These are phyloP conservation scores for Lolium perenne DNA, from an alignment of 176 grass and related monocot species.

Conservation along the genomic window DNA sequence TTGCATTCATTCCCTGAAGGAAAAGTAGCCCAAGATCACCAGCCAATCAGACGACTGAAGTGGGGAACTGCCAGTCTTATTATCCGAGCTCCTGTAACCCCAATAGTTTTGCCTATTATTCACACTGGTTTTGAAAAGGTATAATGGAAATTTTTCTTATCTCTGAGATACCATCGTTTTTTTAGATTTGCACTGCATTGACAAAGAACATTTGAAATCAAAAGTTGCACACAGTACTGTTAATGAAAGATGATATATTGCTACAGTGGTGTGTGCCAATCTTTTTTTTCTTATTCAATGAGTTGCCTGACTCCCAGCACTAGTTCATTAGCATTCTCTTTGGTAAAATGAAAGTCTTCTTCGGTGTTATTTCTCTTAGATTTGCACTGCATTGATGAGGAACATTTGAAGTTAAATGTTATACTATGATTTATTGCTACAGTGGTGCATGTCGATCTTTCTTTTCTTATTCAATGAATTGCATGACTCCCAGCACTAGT, in stretches of 20 bases:
- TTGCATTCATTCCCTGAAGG: slow-evolving; percentile 99
- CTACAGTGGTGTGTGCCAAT: background rate
- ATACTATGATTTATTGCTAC: background rate
- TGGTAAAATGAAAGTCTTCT: too few species aligned
- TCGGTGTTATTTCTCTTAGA: too few species aligned
- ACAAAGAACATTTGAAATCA: too few species aligned
- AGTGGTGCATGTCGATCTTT: background rate
- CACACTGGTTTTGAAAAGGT: slow-evolving; percentile 98
- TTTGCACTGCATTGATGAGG: too few species aligned
- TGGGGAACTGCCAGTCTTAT: slow-evolving; percentile 96
- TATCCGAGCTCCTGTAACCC: slow-evolving; percentile 76
- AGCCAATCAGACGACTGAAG: slow-evolving; percentile 77
- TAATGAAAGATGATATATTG: background rate
- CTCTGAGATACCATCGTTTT: background rate
- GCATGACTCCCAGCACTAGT: background rate
- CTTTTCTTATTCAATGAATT: background rate
- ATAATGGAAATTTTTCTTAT: slow-evolving; percentile 11
- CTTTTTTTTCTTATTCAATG: background rate
- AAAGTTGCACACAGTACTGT: background rate
- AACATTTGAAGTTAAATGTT: background rate
- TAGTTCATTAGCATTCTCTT: too few species aligned
- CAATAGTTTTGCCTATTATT: slow-evolving; percentile 85
- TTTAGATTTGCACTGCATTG: too few species aligned
- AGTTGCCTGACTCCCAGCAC: too few species aligned
- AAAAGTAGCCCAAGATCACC: slow-evolving; percentile 76